A percentile compares a stretch with the other conserved stretches of the same genome.
Conservation (phyloP, 2,329 filamentous ascomycete genomes). For the Fusarium sambucinum region DNA sequence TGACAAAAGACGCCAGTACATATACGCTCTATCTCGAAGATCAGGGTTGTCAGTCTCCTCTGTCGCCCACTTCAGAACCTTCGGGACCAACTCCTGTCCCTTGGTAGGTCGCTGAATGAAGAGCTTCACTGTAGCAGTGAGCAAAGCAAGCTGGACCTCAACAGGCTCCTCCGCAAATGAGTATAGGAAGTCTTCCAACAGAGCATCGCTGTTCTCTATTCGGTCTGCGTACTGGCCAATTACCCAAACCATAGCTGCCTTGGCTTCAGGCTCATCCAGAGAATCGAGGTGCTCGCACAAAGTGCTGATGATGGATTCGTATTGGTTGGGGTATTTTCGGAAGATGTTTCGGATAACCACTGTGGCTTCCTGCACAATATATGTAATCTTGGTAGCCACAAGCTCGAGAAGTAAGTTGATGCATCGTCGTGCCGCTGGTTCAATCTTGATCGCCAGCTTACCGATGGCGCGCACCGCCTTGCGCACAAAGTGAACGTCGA, state of each 20-base stretch:
- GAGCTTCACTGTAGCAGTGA: constrained; percentile 96
- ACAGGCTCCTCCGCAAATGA: constrained; percentile 94
- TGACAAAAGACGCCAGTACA: constrained; percentile 98
- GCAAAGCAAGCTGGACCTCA: constrained; percentile 92
- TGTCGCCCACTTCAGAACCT: constrained; percentile 97
- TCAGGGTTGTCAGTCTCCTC: constrained; percentile 99
- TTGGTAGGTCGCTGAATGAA: constrained; percentile 98
- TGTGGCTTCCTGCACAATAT: constrained; percentile 98
- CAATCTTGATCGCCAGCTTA: constrained; percentile 98
- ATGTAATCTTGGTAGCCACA: constrained; percentile 97
- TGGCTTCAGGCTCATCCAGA: constrained; percentile 95
- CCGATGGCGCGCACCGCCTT: constrained; percentile 98
- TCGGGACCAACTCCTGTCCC: constrained; percentile 91
- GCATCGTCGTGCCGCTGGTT: constrained; percentile 88
- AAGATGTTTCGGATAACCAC: constrained; percentile 99
- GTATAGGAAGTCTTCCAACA: constrained; percentile 95
- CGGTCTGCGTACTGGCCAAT: constrained; percentile 98
- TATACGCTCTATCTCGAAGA: constrained; percentile 93
- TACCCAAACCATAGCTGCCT: constrained; percentile 99
- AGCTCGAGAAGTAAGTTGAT: constrained; percentile 94
- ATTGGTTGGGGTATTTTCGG: constrained; percentile 98
- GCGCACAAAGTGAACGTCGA: constrained; percentile 97
- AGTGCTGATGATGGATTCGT: constrained; percentile 96
- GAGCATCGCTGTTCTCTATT: constrained; percentile 94
- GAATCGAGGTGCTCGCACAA: constrained; percentile 97